phyloP scores from a whole-genome alignment of 2,329 filamentous ascomycete genomes.

The Cadophora luteo-olivacea region DNA sequence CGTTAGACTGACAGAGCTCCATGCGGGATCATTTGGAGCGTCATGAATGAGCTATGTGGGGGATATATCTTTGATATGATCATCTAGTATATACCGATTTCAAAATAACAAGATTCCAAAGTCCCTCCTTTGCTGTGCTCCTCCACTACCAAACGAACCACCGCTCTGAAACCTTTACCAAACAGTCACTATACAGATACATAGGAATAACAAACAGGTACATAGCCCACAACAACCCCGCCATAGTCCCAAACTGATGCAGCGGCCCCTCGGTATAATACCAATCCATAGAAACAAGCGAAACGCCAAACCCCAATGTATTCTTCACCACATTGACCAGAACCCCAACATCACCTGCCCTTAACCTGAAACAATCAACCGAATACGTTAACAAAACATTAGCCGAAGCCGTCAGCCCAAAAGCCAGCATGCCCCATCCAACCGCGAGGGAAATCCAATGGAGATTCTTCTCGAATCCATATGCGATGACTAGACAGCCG shows the following conservation, averaged over 20 bases:
- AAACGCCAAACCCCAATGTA: conserved; percentile 30
- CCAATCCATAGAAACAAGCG: conserved; percentile 31
- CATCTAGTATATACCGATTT: too few relatives aligned
- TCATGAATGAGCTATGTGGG: too few relatives aligned
- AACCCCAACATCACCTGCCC: conserved; percentile 32
- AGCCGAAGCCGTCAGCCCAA: conserved; percentile 33
- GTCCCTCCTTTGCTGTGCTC: too few relatives aligned
- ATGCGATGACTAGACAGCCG: conserved; percentile 32
- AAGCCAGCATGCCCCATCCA: conserved; percentile 34
- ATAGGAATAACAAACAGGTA: conserved; percentile 54
- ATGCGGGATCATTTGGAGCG: too few relatives aligned
- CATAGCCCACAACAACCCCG: conserved; percentile 28
- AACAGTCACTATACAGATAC: not conserved
- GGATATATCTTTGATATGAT: too few relatives aligned
- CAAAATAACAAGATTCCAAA: too few relatives aligned
- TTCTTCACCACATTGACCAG: conserved; percentile 37
- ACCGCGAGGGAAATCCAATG: conserved; percentile 30
- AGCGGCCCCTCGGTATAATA: conserved; percentile 15
- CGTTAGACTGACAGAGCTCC: too few relatives aligned
- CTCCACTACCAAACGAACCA: too few relatives aligned
- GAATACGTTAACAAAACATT: conserved; percentile 36
- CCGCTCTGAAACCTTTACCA: not conserved
- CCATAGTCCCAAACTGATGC: conserved; percentile 34
- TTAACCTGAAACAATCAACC: conserved; percentile 30
- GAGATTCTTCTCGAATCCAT: conserved; percentile 23